Percentiles rank a stretch among this genome's conserved stretches.
Conservation (phyloP, 176 grass and related monocot species). For the Bromus sterilis region DNA sequence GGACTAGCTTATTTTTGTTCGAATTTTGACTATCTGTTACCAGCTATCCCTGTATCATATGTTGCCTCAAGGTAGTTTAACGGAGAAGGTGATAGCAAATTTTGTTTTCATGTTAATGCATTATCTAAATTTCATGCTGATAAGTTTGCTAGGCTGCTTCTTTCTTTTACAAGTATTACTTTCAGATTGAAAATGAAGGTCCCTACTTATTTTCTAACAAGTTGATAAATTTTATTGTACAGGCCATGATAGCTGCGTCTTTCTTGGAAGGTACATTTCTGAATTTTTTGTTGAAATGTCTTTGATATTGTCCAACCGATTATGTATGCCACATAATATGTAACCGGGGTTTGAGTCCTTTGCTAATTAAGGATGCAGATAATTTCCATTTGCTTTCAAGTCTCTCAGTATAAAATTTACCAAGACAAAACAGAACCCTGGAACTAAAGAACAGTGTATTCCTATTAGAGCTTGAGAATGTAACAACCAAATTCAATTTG, state of each 20-base stretch:
- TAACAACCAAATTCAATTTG: not conserved
- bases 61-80: not conserved
- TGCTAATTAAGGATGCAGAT: not conserved
- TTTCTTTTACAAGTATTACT: not conserved
- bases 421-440: not conserved
- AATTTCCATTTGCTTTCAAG: not conserved
- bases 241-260: slow-evolving; percentile 84
- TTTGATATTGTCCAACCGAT: not conserved
- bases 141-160: not conserved
- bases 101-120: not conserved
- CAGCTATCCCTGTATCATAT: not conserved
- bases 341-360: not conserved
- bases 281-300: not conserved
- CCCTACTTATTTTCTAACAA: not conserved
- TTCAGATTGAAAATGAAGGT: not conserved
- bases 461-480: not conserved
- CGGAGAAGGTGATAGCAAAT: not conserved
- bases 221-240: slow-evolving; percentile 23
- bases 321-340: not conserved
- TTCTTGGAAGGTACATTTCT: slow-evolving; percentile 69
- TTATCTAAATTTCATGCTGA: not conserved
- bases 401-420: not conserved
- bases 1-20: not conserved
- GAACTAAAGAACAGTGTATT: not conserved
- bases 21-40: not conserved